Percentiles rank a stretch among this genome's conserved stretches.
phyloP scores from a whole-genome alignment of 306 rosid species.

The Dryas drummondii region DNA sequence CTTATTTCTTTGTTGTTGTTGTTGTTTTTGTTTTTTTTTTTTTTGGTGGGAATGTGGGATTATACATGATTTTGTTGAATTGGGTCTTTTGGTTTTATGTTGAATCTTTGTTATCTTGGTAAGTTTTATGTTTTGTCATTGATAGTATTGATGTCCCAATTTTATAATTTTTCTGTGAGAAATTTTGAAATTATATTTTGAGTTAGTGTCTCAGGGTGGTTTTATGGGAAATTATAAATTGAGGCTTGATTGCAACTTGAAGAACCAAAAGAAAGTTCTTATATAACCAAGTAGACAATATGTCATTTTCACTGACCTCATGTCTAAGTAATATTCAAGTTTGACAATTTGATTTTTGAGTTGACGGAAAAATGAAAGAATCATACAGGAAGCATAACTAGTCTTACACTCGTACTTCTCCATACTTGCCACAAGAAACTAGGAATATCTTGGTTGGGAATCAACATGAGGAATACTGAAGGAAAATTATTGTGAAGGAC shows the following conservation, averaged over 20 bases:
- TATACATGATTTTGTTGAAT: conserved; percentile 3
- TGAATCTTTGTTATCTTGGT: neutral
- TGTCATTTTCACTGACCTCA: neutral
- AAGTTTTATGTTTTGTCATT: neutral
- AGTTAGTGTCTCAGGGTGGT: neutral
- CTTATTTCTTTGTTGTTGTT: neutral
- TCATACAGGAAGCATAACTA: neutral
- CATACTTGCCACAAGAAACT: neutral
- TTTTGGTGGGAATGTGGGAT: neutral
- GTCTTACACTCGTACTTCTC: neutral
- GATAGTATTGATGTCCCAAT: neutral
- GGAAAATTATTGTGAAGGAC: neutral
- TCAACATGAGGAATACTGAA: neutral
- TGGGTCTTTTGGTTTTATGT: conserved; percentile 10
- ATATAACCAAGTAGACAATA: neutral
- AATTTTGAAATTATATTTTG: neutral
- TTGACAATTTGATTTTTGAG: neutral
- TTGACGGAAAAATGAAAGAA: neutral
- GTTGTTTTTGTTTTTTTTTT: no score
- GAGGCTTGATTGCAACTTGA: neutral
- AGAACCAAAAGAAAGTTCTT: conserved; percentile 1
- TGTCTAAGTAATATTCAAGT: no score
- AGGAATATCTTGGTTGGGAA: neutral
- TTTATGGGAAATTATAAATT: neutral
- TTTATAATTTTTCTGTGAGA: neutral